phyloP scores from a whole-genome alignment of 352 stramenopile species.

The Phytophthora pinifolia region DNA sequence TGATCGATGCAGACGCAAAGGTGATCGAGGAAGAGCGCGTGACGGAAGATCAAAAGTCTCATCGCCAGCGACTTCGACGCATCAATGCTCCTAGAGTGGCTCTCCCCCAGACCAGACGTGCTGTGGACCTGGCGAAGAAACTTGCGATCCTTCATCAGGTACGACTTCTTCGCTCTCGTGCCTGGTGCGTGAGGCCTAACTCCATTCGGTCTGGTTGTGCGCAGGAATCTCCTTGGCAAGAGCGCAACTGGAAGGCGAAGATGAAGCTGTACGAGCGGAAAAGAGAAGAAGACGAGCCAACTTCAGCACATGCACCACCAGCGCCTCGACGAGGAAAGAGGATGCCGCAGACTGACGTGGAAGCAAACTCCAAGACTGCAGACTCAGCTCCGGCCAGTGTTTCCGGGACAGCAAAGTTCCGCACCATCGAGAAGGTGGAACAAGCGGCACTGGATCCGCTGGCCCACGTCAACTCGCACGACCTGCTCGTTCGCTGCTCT shows the following conservation, averaged over 20 bases:
- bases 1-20: conserved; percentile 66
- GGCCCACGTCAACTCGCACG: conserved; percentile 60
- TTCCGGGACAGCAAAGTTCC: conserved; percentile 24
- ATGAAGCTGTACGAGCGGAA: conserved; percentile 15
- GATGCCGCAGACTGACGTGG: not conserved
- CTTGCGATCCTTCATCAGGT: conserved; percentile 13
- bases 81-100: conserved; percentile 40
- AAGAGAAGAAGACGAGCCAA: conserved; percentile 4
- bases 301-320: not conserved
- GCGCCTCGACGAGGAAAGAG: not conserved
- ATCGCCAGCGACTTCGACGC: conserved; percentile 51
- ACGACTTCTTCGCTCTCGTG: not conserved
- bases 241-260: conserved; percentile 59
- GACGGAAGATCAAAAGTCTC: conserved; percentile 53
- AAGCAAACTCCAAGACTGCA: not conserved
- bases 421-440: conserved; percentile 68
- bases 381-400: not conserved
- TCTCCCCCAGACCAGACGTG: conserved; percentile 6
- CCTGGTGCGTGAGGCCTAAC: not conserved
- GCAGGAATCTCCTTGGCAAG: conserved; percentile 70
- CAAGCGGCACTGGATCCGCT: conserved; percentile 47
- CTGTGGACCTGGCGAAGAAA: conserved; percentile 20
- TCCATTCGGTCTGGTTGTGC: not conserved
- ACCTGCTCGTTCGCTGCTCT: conserved; percentile 65
- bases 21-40: conserved; percentile 73